These are phyloP conservation scores for Poronia punctata DNA, from an alignment of 495 filamentous ascomycete genomes.

Conservation along the genomic window DNA sequence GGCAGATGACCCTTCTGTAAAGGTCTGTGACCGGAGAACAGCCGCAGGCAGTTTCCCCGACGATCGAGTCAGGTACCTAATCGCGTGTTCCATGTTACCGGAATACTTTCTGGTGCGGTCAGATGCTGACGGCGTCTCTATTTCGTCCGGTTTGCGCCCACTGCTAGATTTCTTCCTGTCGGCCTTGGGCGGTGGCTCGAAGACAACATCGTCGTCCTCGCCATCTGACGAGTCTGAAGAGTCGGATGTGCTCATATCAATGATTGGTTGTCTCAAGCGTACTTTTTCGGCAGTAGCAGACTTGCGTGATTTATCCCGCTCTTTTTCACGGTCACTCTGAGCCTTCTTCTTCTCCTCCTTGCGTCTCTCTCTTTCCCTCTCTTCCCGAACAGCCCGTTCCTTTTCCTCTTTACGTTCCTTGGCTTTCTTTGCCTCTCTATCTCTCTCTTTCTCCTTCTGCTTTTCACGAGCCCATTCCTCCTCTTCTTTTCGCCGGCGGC, in stretches of 20 bases:
- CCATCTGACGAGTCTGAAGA: slow-evolving; percentile 5
- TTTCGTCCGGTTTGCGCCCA: slow-evolving; percentile 29
- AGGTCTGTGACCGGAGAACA: slow-evolving; percentile 24
- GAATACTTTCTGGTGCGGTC: slow-evolving; percentile 24
- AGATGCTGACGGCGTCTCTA: slow-evolving; percentile 7
- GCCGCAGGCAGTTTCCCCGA: slow-evolving; percentile 14
- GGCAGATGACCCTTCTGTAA: slow-evolving; percentile 14
- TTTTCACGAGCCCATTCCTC: slow-evolving; percentile 27
- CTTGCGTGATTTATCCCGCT: slow-evolving; percentile 20
- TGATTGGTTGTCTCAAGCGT: slow-evolving; percentile 24
- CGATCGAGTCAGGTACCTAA: slow-evolving; percentile 21
- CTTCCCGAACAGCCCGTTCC: slow-evolving; percentile 27
- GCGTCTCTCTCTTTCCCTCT: slow-evolving; percentile 23
- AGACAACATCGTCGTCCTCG: slow-evolving; percentile 22
- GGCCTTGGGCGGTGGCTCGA: slow-evolving; percentile 16
- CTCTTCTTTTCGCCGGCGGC: slow-evolving; percentile 28
- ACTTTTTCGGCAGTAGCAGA: slow-evolving; percentile 25
- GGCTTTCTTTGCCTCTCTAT: slow-evolving; percentile 10
- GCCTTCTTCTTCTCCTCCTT: slow-evolving; percentile 27
- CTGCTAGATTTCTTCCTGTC: slow-evolving; percentile 39
- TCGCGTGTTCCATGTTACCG: slow-evolving; percentile 17
- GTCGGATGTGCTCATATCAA: too few species aligned
- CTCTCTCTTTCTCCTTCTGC: slow-evolving; percentile 17
- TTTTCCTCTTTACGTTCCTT: slow-evolving; percentile 20
- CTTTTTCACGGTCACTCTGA: slow-evolving; percentile 28